These are phyloP conservation scores for Komagataella mondaviorum DNA, from an alignment of 805 yeast genomes.

Conservation along the genomic window DNA sequence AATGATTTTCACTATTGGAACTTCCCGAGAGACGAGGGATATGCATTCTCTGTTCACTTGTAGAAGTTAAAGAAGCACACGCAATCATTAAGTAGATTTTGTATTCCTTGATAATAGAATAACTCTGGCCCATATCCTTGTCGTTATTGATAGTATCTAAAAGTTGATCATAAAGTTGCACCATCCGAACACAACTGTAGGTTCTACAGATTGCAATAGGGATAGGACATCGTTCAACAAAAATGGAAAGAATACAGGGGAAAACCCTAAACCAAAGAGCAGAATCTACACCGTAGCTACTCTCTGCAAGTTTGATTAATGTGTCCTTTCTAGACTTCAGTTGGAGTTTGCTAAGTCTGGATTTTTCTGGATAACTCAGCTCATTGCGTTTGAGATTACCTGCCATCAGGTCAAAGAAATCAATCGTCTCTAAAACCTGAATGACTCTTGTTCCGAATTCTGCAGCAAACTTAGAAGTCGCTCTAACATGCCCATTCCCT, in stretches of 20 bases:
- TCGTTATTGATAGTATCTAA: slow-evolving; percentile 38
- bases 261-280: slow-evolving; percentile 91
- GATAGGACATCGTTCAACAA: slow-evolving; percentile 77
- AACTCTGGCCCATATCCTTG: slow-evolving; percentile 1
- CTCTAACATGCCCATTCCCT: slow-evolving; percentile 31
- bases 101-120: slow-evolving; percentile 19
- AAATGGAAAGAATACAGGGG: slow-evolving; percentile 57
- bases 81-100: slow-evolving; percentile 81
- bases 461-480: slow-evolving; percentile 61
- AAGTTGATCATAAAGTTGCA: slow-evolving; percentile 68
- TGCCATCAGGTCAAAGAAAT: slow-evolving; percentile 45
- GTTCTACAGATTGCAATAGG: slow-evolving; percentile 90
- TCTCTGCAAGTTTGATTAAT: slow-evolving; percentile 69
- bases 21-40: slow-evolving; percentile 25
- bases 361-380: slow-evolving; percentile 65
- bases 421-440: slow-evolving; percentile 60
- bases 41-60: slow-evolving; percentile 71
- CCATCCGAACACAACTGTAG: slow-evolving; percentile 77
- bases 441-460: slow-evolving; percentile 67
- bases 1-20: slow-evolving; percentile 6
- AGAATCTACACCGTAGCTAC: slow-evolving; percentile 89
- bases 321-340: slow-evolving; percentile 47
- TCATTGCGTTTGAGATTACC: slow-evolving; percentile 29
- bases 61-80: slow-evolving; percentile 80
- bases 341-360: slow-evolving; percentile 51